Percentiles rank a stretch among this genome's conserved stretches.
Evolutionary conservation across 345 rosid genomes (phyloP).

Genomic region (Carallia pectinifolia): DNA sequence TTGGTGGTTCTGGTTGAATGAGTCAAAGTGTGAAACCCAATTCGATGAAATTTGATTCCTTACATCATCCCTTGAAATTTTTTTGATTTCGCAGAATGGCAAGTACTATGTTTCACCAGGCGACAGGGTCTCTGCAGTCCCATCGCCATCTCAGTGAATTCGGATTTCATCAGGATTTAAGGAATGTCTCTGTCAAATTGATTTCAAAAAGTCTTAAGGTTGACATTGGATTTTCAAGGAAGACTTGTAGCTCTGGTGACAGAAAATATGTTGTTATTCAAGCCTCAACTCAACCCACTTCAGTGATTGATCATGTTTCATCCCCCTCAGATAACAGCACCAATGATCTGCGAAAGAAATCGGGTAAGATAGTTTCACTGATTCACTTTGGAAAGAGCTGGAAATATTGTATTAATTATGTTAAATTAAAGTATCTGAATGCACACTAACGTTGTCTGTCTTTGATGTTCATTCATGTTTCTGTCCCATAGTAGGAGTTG

Average conservation of each 20-base stretch:
- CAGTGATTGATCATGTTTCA: constrained; percentile 55
- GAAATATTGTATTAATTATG: background rate
- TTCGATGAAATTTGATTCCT: background rate
- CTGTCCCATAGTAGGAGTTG: background rate
- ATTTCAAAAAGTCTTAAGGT: constrained; percentile 32
- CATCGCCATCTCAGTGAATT: constrained; percentile 34
- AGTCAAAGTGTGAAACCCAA: background rate
- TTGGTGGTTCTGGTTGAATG: background rate
- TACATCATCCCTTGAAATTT: background rate
- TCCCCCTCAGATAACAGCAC: constrained; percentile 44
- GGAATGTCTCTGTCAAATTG: constrained; percentile 32
- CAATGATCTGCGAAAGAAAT: constrained; percentile 46
- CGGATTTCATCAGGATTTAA: constrained; percentile 30
- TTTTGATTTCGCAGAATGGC: constrained; percentile 59
- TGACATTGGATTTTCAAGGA: constrained; percentile 27
- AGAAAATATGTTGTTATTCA: constrained; percentile 36
- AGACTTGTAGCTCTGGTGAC: constrained; percentile 21
- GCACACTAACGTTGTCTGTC: background rate
- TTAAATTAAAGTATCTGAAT: background rate
- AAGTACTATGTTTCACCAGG: constrained; percentile 50
- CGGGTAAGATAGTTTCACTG: constrained; percentile 42
- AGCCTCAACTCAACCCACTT: constrained; percentile 56
- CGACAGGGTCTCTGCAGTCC: constrained; percentile 38
- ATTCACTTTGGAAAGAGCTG: background rate
- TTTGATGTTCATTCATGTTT: background rate